A percentile compares a stretch with the other conserved stretches of the same genome.
These are phyloP conservation scores for Penicillium subrubescens DNA, from an alignment of 495 filamentous ascomycete genomes.

Conservation along the genomic window DNA sequence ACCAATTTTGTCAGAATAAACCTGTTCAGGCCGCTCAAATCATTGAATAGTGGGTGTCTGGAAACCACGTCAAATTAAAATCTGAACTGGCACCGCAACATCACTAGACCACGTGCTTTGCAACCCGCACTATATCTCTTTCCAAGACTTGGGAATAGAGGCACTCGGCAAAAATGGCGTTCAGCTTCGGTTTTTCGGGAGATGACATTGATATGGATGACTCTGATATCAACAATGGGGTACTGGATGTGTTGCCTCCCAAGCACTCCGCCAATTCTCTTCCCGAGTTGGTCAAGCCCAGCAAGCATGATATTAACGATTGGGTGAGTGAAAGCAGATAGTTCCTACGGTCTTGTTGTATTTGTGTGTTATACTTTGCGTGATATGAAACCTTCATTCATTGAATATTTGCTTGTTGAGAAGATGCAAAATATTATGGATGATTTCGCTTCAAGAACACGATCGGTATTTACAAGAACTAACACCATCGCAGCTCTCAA, in stretches of 20 bases:
- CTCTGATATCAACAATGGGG: constrained; percentile 32
- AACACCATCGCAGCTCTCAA: constrained; percentile 59
- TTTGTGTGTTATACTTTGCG: not conserved
- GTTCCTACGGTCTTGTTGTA: not conserved
- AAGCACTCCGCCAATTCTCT: constrained; percentile 22
- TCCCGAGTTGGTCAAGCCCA: constrained; percentile 38
- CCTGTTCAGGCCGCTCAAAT: not conserved
- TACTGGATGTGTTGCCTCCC: constrained; percentile 10
- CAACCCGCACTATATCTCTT: not conserved
- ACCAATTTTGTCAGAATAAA: not conserved
- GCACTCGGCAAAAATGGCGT: constrained; percentile 36
- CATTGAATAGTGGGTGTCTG: not conserved
- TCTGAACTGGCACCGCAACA: not conserved
- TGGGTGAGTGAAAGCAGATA: constrained; percentile 40
- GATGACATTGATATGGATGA: constrained; percentile 79
- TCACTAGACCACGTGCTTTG: not conserved
- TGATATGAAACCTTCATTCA: not conserved
- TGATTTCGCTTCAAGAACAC: not conserved
- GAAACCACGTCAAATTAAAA: not conserved
- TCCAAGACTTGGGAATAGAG: too few relatives aligned
- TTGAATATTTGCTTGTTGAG: not conserved
- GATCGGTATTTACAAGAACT: constrained; percentile 30
- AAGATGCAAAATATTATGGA: not conserved
- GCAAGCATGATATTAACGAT: constrained; percentile 45
- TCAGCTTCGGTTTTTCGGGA: constrained; percentile 80